Percentiles rank a stretch among this genome's conserved stretches.
phyloP scores from a whole-genome alignment of 441 rosid species.

The Populus tomentosa region DNA sequence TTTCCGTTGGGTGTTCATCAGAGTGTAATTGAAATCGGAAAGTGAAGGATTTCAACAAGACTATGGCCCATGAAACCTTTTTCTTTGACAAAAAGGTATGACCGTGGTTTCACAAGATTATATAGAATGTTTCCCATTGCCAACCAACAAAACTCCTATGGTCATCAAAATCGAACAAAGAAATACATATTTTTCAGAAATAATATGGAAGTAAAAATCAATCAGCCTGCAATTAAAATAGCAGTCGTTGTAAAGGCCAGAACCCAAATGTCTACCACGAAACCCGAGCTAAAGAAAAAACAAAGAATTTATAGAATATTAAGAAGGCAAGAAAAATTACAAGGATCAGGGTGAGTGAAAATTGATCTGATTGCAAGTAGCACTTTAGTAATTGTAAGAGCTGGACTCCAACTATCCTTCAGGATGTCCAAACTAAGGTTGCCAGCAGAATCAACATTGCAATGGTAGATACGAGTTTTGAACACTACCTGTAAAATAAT shows the following conservation, averaged over 20 bases:
- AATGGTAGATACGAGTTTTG: conserved; percentile 85
- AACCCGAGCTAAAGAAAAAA: background rate
- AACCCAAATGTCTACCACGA: background rate
- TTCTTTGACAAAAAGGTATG: background rate
- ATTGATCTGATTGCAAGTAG: conserved; percentile 72
- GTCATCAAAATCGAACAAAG: background rate
- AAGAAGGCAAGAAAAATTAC: conserved; percentile 35
- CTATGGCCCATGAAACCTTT: background rate
- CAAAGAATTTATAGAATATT: background rate
- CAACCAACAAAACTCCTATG: background rate
- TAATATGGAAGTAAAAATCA: background rate
- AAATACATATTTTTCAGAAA: background rate
- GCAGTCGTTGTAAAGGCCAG: background rate
- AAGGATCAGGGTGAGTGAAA: conserved; percentile 69
- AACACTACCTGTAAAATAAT: conserved; percentile 56
- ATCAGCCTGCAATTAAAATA: background rate
- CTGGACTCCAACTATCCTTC: conserved; percentile 86
- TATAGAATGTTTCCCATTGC: background rate
- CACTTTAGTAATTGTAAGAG: conserved; percentile 74
- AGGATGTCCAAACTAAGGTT: conserved; percentile 69
- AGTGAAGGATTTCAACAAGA: background rate
- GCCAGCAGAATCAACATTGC: conserved; percentile 78
- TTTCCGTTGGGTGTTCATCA: background rate
- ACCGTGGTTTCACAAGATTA: background rate
- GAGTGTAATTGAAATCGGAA: background rate